Conservation (phyloP, 257 asterid species). For the Solanum bukasovii region DNA sequence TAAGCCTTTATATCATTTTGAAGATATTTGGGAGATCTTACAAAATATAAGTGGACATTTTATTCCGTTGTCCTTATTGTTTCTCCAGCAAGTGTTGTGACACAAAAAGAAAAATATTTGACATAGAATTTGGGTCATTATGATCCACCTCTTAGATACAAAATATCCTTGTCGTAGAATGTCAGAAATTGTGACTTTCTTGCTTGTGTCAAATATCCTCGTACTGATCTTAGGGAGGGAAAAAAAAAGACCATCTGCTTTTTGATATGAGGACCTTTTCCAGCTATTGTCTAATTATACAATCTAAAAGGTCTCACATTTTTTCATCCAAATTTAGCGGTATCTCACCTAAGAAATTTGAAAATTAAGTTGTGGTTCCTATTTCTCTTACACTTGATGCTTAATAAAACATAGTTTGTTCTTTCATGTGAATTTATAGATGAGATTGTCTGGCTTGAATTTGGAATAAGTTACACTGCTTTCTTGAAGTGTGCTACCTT, state of each 20-base stretch:
- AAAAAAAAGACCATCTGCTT: neutral
- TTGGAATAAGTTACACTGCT: neutral
- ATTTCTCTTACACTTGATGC: neutral
- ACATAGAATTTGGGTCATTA: neutral
- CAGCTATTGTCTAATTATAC: neutral
- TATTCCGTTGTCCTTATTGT: neutral
- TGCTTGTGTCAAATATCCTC: neutral
- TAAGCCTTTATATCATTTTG: neutral
- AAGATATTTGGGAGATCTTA: neutral
- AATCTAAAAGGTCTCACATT: neutral
- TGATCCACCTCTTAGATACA: neutral
- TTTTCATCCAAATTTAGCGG: neutral
- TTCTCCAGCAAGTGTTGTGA: neutral
- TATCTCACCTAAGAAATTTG: neutral
- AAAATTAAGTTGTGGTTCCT: neutral
- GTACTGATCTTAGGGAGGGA: neutral
- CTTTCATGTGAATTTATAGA: neutral
- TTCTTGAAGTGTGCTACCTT: neutral
- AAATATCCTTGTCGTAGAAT: neutral
- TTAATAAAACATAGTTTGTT: neutral
- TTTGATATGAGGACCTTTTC: neutral
- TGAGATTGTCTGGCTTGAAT: neutral
- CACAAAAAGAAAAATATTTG: neutral
- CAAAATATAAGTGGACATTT: neutral
- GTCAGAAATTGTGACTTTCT: neutral